phyloP scores from a whole-genome alignment of 139 green algal species.

The Tetraselmis chui region DNA sequence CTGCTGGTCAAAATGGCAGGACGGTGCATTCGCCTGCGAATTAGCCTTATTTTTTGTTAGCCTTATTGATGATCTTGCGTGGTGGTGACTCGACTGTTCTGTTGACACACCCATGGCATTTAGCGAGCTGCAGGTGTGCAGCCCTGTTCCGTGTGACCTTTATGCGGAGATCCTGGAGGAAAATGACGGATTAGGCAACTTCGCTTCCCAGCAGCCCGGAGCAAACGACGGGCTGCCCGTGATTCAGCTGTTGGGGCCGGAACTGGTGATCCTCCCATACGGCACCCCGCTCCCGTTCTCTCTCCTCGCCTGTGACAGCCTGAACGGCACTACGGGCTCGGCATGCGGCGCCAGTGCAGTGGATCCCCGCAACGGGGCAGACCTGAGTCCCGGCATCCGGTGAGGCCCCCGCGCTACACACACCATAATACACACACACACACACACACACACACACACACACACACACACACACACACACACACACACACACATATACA shows the following conservation, averaged over 20 bases:
- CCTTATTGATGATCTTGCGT: too few relatives aligned
- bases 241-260: background rate
- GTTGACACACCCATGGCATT: too few relatives aligned
- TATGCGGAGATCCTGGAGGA: background rate
- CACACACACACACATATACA: too few relatives aligned
- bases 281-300: background rate
- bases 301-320: background rate
- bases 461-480: too few relatives aligned
- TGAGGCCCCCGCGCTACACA: background rate
- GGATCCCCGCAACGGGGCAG: background rate
- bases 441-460: too few relatives aligned
- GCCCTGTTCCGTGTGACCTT: background rate
- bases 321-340: background rate
- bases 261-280: background rate
- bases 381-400: background rate
- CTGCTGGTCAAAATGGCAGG: too few relatives aligned
- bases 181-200: background rate
- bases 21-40: too few relatives aligned
- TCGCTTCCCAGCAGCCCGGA: too few relatives aligned
- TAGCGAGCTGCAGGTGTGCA: background rate
- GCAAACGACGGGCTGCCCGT: background rate
- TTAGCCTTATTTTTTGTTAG: too few relatives aligned
- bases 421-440: too few relatives aligned
- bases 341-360: background rate
- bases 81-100: too few relatives aligned